These are phyloP conservation scores for Boletus patriciae DNA, from an alignment of 768 basidiomycete genomes.

Conservation along the genomic window DNA sequence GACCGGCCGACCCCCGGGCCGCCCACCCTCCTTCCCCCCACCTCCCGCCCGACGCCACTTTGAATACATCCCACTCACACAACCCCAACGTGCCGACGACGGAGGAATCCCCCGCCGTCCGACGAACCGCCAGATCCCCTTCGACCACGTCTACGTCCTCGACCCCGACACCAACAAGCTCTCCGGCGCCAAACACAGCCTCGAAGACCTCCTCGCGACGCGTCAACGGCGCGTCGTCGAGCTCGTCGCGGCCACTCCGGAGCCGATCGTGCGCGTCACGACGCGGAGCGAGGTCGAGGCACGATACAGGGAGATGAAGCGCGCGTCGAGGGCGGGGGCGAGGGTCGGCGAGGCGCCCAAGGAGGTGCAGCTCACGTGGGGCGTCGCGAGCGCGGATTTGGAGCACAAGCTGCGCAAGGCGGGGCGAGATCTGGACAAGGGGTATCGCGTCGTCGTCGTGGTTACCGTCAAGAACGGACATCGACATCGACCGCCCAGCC, in stretches of 20 bases:
- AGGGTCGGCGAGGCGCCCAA: constrained; percentile 43
- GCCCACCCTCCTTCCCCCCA: neutral
- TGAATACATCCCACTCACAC: neutral
- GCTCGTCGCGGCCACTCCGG: constrained; percentile 49
- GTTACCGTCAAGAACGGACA: constrained; percentile 52
- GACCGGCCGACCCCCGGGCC: neutral
- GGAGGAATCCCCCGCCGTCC: constrained; percentile 5
- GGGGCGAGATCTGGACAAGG: constrained; percentile 57
- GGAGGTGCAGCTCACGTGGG: constrained; percentile 75
- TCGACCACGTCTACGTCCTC: constrained; percentile 44
- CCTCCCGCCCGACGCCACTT: constrained; percentile 17
- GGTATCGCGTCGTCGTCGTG: constrained; percentile 54
- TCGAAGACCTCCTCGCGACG: constrained; percentile 48
- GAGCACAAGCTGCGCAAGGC: constrained; percentile 65
- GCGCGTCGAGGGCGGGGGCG: constrained; percentile 33
- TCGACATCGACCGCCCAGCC: constrained; percentile 36
- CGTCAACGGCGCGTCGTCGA: constrained; percentile 48
- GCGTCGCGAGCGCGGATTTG: constrained; percentile 55
- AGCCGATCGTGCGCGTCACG: constrained; percentile 62
- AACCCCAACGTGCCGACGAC: neutral
- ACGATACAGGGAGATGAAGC: constrained; percentile 39
- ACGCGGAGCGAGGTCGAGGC: constrained; percentile 44
- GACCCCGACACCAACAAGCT: constrained; percentile 47
- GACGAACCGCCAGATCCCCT: constrained; percentile 45
- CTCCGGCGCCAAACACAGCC: constrained; percentile 29